Conservation (phyloP, 1,139 yeast genomes). For the Zygosaccharomyces pseudobailii region DNA sequence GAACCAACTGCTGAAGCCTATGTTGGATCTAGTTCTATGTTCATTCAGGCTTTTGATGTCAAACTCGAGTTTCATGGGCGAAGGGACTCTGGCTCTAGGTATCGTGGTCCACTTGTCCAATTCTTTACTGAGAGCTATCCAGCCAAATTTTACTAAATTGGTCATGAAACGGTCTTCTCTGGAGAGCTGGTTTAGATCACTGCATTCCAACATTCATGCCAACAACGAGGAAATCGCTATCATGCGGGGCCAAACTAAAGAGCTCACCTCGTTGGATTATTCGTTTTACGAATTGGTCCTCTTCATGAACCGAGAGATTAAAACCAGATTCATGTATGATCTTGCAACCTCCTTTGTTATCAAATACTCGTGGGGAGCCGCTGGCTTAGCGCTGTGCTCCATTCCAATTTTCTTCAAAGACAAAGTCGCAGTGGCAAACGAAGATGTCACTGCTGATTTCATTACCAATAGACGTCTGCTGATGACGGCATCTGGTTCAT, state of each 20-base stretch:
- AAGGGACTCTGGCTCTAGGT: conserved; percentile 80
- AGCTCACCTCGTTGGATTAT: conserved; percentile 70
- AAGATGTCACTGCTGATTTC: conserved; percentile 64
- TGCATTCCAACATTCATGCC: conserved; percentile 75
- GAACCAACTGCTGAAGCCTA: conserved; percentile 83
- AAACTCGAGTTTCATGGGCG: conserved; percentile 74
- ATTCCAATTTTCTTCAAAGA: conserved; percentile 71
- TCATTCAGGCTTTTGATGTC: conserved; percentile 59
- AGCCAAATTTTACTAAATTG: conserved; percentile 86
- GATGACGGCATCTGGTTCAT: conserved; percentile 80
- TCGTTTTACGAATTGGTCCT: conserved; percentile 78
- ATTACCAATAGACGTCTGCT: conserved; percentile 86
- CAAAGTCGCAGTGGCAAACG: conserved; percentile 45
- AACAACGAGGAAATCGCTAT: conserved; percentile 86
- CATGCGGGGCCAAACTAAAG: conserved; percentile 75
- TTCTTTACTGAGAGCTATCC: conserved; percentile 61
- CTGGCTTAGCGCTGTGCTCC: conserved; percentile 82
- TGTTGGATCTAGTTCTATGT: conserved; percentile 74
- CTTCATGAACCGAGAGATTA: conserved; percentile 71
- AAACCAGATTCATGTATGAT: conserved; percentile 71
- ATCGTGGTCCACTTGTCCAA: conserved; percentile 79
- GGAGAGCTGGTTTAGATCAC: conserved; percentile 80
- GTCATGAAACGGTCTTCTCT: conserved; percentile 74
- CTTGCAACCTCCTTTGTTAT: conserved; percentile 79
- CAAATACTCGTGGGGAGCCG: conserved; percentile 94